These are phyloP conservation scores for Talaromyces sp. DNA, from an alignment of 2,329 filamentous ascomycete genomes.

Conservation along the genomic window DNA sequence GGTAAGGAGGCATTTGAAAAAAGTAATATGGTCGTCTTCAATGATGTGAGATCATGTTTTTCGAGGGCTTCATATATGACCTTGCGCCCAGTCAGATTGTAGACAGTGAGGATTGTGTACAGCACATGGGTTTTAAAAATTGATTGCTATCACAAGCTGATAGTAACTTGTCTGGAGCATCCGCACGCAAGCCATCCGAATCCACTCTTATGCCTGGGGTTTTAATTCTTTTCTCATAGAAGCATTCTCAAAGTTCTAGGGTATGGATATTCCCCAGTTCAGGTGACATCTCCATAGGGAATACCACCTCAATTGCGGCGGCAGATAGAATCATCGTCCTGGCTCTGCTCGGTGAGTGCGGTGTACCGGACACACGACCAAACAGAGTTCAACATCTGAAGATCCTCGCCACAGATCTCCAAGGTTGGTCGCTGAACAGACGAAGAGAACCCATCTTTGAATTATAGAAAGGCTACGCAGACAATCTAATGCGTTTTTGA, in stretches of 20 bases:
- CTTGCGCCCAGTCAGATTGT: conserved; percentile 74
- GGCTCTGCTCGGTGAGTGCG: background rate
- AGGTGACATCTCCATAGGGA: background rate
- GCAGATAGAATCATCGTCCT: background rate
- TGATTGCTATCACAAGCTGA: background rate
- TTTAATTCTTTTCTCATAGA: background rate
- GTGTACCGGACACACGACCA: background rate
- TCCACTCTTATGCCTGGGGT: background rate
- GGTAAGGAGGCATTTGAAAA: background rate
- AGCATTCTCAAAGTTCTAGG: background rate
- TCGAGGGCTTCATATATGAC: conserved; percentile 69
- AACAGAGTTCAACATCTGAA: background rate
- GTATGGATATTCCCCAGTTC: background rate
- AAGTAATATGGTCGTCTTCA: conserved; percentile 80
- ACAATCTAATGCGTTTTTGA: background rate
- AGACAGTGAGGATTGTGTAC: conserved; percentile 68
- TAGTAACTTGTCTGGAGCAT: background rate
- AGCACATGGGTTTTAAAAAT: conserved; percentile 59
- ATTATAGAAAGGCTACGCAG: background rate
- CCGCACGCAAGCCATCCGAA: background rate
- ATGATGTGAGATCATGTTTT: conserved; percentile 76
- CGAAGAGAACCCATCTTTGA: background rate
- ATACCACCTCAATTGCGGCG: background rate
- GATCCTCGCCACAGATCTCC: background rate
- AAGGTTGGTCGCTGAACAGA: background rate